phyloP scores from a whole-genome alignment of 352 stramenopile species.

The Phytophthora ohioensis region DNA sequence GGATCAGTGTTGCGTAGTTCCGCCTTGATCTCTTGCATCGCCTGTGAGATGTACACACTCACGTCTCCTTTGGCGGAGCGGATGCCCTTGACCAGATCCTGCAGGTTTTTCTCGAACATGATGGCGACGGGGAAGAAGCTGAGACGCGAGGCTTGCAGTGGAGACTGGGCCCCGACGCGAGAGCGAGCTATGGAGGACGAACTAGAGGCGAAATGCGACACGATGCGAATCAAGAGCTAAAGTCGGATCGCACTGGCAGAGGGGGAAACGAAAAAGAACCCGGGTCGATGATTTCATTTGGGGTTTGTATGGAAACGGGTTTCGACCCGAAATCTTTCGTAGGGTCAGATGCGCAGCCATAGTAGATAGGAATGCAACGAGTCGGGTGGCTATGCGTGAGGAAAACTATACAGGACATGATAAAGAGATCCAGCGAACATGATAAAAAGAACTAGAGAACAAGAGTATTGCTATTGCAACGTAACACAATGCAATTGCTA shows the following conservation, averaged over 20 bases:
- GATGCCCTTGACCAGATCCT: conserved; percentile 99
- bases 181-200: not conserved
- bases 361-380: too few species aligned
- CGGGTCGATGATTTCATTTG: conserved; percentile 18
- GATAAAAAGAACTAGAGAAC: not conserved
- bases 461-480: not conserved
- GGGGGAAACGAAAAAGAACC: conserved; percentile 31
- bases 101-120: conserved; percentile 99
- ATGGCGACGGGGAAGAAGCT: conserved; percentile 1
- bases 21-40: conserved; percentile 98
- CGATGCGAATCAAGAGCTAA: conserved; percentile 42
- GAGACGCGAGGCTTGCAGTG: conserved; percentile 10
- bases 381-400: not conserved
- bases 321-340: conserved; percentile 36
- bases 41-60: conserved; percentile 96
- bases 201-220: not conserved
- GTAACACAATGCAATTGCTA: conserved; percentile 1
- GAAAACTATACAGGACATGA: not conserved
- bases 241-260: conserved; percentile 24
- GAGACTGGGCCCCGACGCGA: not conserved
- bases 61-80: conserved; percentile 96
- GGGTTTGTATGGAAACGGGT: conserved; percentile 33
- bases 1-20: conserved; percentile 97
- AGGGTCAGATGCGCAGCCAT: conserved; percentile 7
- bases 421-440: not conserved